Conservation (phyloP, 2,329 filamentous ascomycete genomes). For the Pseudogymnoascus sp. region DNA sequence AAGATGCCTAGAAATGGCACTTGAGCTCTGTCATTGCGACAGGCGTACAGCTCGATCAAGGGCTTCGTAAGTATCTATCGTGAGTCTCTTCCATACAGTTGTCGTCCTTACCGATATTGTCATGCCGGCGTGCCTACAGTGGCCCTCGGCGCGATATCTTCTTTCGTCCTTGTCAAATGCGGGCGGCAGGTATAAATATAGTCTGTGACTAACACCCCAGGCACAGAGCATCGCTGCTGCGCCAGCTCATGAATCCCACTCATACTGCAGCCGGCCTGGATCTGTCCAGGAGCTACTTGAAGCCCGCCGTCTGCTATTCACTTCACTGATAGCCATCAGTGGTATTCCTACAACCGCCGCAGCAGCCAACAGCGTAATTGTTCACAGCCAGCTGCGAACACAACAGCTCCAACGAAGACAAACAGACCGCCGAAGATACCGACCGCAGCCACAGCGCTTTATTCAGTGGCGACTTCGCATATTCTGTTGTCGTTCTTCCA, state of each 20-base stretch:
- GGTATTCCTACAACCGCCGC: neutral
- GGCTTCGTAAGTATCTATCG: neutral
- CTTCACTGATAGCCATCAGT: neutral
- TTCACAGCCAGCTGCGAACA: neutral
- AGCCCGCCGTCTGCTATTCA: neutral
- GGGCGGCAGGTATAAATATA: neutral
- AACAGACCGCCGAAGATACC: neutral
- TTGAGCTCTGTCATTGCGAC: neutral
- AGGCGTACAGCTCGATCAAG: neutral
- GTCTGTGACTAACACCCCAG: constrained; percentile 4
- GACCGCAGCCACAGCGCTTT: neutral
- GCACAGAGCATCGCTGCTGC: neutral
- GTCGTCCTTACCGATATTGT: neutral
- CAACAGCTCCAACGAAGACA: neutral
- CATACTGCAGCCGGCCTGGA: neutral
- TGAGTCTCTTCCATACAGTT: constrained; percentile 4
- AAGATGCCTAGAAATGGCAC: neutral
- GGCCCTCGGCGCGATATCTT: neutral
- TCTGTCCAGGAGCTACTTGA: neutral
- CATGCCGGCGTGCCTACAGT: constrained; percentile 2
- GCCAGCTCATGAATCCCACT: neutral
- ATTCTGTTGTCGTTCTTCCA: neutral
- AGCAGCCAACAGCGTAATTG: neutral
- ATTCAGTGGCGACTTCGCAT: neutral
- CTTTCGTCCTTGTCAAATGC: neutral